Evolutionary conservation across 352 stramenopile genomes (phyloP).

Genomic region (Phytophthora podocarpi): DNA sequence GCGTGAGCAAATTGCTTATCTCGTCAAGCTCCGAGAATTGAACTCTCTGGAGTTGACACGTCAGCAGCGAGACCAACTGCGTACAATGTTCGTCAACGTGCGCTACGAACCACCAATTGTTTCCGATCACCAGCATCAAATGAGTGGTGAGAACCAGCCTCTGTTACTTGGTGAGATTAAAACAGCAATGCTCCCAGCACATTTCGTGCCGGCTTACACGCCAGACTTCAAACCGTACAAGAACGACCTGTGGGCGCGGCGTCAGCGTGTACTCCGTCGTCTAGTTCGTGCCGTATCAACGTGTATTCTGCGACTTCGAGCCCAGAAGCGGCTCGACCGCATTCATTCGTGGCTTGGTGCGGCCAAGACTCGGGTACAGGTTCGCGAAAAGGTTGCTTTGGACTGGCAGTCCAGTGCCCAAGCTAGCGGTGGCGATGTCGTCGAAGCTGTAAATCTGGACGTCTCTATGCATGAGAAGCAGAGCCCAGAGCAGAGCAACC

Average conservation of each 20-base stretch:
- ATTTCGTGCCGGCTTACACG: slow-evolving; percentile 36
- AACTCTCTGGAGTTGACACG: slow-evolving; percentile 36
- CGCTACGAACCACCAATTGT: slow-evolving; percentile 21
- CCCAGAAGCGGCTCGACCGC: slow-evolving; percentile 55
- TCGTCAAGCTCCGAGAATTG: slow-evolving; percentile 56
- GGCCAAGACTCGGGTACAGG: slow-evolving; percentile 48
- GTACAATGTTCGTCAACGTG: slow-evolving; percentile 42
- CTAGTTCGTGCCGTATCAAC: slow-evolving; percentile 75
- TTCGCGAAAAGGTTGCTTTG: slow-evolving; percentile 64
- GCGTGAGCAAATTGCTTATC: slow-evolving; percentile 41
- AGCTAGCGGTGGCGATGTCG: not conserved
- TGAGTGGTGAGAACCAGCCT: slow-evolving; percentile 9
- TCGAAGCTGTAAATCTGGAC: not conserved
- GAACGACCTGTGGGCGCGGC: slow-evolving; percentile 86
- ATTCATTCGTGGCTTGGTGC: slow-evolving; percentile 62
- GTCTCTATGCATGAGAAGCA: not conserved
- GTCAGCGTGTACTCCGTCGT: slow-evolving; percentile 69
- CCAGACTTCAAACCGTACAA: slow-evolving; percentile 88
- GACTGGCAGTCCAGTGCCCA: slow-evolving; percentile 46
- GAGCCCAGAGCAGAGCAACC: not conserved
- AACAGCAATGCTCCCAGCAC: slow-evolving; percentile 49
- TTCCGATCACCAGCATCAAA: slow-evolving; percentile 17
- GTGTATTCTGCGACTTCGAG: slow-evolving; percentile 71
- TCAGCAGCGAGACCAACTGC: slow-evolving; percentile 51
- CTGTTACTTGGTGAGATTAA: slow-evolving; percentile 26